Conservation (phyloP, 345 rosid genomes). For the Adansonia digitata region DNA sequence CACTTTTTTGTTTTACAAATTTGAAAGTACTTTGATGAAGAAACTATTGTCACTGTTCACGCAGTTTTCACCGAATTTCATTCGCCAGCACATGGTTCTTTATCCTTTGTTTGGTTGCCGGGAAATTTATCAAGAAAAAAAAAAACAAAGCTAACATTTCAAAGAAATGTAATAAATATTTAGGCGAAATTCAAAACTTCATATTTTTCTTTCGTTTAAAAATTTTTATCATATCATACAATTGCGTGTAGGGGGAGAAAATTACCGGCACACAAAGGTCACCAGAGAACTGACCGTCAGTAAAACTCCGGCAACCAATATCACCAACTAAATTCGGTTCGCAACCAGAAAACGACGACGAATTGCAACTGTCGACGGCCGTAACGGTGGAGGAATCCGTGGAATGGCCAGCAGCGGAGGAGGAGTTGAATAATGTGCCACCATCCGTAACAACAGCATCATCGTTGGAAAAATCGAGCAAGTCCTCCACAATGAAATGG, state of each 20-base stretch:
- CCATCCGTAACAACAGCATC: constrained; percentile 46
- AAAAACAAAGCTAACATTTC: neutral
- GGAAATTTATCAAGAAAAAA: neutral
- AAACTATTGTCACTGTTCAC: neutral
- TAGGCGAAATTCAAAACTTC: neutral
- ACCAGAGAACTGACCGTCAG: constrained; percentile 50
- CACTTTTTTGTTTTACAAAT: neutral
- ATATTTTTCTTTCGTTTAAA: too few relatives aligned
- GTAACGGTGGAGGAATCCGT: constrained; percentile 55
- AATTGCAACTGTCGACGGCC: constrained; percentile 58
- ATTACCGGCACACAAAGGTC: constrained; percentile 94
- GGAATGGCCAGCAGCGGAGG: constrained; percentile 31
- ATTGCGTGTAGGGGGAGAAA: neutral
- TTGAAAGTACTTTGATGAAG: constrained; percentile 5
- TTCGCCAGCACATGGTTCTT: constrained; percentile 7
- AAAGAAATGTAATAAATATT: neutral
- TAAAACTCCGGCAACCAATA: constrained; percentile 28
- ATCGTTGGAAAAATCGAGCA: constrained; percentile 77
- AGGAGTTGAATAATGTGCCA: constrained; percentile 12
- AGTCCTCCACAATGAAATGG: constrained; percentile 86
- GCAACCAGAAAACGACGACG: constrained; percentile 39
- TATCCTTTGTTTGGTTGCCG: neutral
- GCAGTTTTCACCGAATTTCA: neutral
- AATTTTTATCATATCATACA: neutral
- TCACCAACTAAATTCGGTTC: constrained; percentile 35